Evolutionary conservation across 805 yeast species (phyloP), one percentile per base, ranked within the genome.

Genomic region (Limtongia smithiae): DNA sequence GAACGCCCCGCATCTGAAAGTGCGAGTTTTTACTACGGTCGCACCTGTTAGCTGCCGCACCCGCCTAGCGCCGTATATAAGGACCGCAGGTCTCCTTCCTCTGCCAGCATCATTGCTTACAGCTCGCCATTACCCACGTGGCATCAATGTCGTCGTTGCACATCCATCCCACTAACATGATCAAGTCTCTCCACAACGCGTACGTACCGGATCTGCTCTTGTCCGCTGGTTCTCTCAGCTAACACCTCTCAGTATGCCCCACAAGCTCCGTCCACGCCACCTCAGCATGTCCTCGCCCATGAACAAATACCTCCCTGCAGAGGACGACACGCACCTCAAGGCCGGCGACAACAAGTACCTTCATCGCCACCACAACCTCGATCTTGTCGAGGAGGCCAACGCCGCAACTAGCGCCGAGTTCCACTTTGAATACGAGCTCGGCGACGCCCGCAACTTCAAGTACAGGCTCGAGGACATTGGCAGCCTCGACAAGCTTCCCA

Each of bases 361-460:
- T 27, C 41, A 35, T 24, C 44, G 41, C 1, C 41, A 15, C 31
- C 22, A 24, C 9, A n/a, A 17, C 15, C 31, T 37, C 21, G 41
- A 46, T 40, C 41, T 46, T 12, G 37, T 46, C 35, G 50, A 46
- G 27, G 50, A 46, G 32, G 44, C 18, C n/a, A 18, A 37, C 32
- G 32, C 12, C 9, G 28, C 37, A 12, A 12, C 15, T 8, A 35
- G 30, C 31, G 18, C 36, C 15, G 50, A 46, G 37, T 34, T 40
- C 28, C 41, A 38, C 6, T 40, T 27, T 34, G 50, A 40, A 30
- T 46, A 33, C 28, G 50, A 46, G 30, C 40, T 46, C 9, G 36
- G 24, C 17, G 45, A 46, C 18, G 50, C 50, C 31, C 27, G 41
- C 8, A 25, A 22, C 24, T 46, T 46, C 45, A 40, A 20, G 15